Base-by-base conservation (phyloP, 306 rosid species). In the Delonix regia region DNA sequence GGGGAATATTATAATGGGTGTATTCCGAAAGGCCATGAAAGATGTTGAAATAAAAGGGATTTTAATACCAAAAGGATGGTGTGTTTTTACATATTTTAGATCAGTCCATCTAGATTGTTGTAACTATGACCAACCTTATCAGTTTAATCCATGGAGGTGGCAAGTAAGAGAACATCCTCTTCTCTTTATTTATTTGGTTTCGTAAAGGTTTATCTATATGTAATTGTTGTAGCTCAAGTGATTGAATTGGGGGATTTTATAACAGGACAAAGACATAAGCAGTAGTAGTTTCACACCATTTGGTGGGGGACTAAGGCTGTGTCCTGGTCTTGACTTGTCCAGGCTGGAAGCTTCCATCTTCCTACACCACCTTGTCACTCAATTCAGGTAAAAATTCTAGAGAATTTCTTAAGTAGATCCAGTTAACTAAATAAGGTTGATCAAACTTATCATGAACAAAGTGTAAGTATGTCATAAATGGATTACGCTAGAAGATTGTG, bases 81-180 rank as follows among this genome's bases (percentile, higher is more conserved):
- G 91, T 78, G 92, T 88, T 56, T 84, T 93, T 73, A 65, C 89
- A 21, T 91, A 89, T 83, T 89, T 95, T 56, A 88, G 98, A 87
- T 95, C 98, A 52, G 93, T 95, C 80, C 99, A 95, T 89, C 98
- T 95, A 41, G 98, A 95, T 78, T 93, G 86, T 25, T 86, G 57
- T 71, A 86, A 87, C 81, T 95, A 88, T 74, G 96, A 91, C 42
- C 80, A 82, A 25, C 98, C 99, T 64, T 81, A 91, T 81, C 85
- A 87, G 70, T 95, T 95, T 86, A 91, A 95, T 83, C 99, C 99
- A 82, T 93, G 98, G 99, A 92, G 99, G 83, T 95, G 99, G 99
- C 92, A 95, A 74, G 99, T 95, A 87, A 84, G 93, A 83, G 36
- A 71, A 7, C 21, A 41, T 39, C 67, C 57, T 34, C 3, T 69